A percentile compares a stretch with the other conserved stretches of the same genome.
phyloP scores from a whole-genome alignment of 2,329 filamentous ascomycete genomes.

The Nigrograna mackinnonii region DNA sequence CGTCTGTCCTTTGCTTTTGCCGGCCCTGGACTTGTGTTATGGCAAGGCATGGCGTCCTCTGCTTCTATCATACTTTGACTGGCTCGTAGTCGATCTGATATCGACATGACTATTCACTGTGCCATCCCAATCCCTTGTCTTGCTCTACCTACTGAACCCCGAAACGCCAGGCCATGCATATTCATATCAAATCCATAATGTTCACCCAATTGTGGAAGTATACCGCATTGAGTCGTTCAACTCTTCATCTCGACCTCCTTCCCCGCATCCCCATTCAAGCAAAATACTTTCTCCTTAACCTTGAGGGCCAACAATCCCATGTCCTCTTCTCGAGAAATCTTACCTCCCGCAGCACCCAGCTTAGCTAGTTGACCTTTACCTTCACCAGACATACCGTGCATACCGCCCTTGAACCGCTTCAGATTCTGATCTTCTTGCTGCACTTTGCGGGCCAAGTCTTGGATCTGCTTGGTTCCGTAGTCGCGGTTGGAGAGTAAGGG shows the following conservation, averaged over 20 bases:
- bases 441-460: slow-evolving; percentile 84
- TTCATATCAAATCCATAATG: neutral
- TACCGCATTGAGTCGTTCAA: slow-evolving; percentile 4
- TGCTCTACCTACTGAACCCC: neutral
- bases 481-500: slow-evolving; percentile 91
- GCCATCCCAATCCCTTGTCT: too few species aligned
- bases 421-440: slow-evolving; percentile 61
- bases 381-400: slow-evolving; percentile 22
- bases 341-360: slow-evolving; percentile 55
- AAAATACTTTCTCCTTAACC: slow-evolving; percentile 64
- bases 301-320: slow-evolving; percentile 63
- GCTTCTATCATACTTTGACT: too few species aligned
- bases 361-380: slow-evolving; percentile 56
- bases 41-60: too few species aligned
- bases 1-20: too few species aligned
- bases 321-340: slow-evolving; percentile 62
- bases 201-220: too few species aligned
- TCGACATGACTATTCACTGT: too few species aligned
- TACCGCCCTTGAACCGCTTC: slow-evolving; percentile 32
- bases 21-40: too few species aligned
- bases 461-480: slow-evolving; percentile 89
- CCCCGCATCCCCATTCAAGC: slow-evolving; percentile 7
- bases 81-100: too few species aligned
- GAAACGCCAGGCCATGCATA: slow-evolving; percentile 11
- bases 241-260: slow-evolving; percentile 17